phyloP scores from a whole-genome alignment of 2,329 filamentous ascomycete species.

The Macrophomina tecta region DNA sequence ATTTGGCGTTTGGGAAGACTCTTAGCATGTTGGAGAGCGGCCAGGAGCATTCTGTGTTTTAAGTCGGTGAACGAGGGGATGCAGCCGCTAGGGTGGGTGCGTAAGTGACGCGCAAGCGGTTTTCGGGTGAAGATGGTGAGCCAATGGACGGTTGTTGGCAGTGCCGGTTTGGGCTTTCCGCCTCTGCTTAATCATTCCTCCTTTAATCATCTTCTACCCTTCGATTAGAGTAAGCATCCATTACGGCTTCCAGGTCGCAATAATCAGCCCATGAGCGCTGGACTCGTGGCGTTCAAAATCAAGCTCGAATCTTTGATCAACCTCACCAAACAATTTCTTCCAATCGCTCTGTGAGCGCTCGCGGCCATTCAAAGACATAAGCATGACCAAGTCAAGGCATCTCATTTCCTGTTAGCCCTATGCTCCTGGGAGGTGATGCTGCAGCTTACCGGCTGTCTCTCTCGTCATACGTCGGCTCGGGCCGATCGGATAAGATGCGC shows the following conservation, averaged over 20 bases:
- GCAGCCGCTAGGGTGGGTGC: neutral
- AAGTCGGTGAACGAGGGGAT: conserved; percentile 26
- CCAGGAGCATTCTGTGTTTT: conserved; percentile 41
- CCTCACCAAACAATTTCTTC: conserved; percentile 20
- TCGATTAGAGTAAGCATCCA: too few species aligned
- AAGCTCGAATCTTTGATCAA: conserved; percentile 19
- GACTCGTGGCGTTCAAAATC: neutral
- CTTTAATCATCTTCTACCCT: too few species aligned
- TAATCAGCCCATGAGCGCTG: neutral
- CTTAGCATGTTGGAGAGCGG: conserved; percentile 45
- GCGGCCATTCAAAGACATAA: conserved; percentile 1
- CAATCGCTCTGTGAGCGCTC: conserved; percentile 22
- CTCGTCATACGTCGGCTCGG: conserved; percentile 9
- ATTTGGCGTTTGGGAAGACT: conserved; percentile 51
- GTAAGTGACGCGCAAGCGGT: neutral
- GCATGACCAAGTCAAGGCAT: conserved; percentile 25
- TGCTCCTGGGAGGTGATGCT: too few species aligned
- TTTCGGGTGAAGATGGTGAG: too few species aligned
- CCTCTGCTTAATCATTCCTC: conserved; percentile 23
- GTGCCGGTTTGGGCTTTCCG: conserved; percentile 42
- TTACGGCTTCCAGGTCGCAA: too few species aligned
- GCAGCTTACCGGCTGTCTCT: conserved; percentile 1
- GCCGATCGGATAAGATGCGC: conserved; percentile 36
- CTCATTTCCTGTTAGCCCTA: neutral
- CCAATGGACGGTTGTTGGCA: neutral